Evolutionary conservation across 1,284 basidiomycete species (phyloP).

Genomic region (Peniophora sp.): DNA sequence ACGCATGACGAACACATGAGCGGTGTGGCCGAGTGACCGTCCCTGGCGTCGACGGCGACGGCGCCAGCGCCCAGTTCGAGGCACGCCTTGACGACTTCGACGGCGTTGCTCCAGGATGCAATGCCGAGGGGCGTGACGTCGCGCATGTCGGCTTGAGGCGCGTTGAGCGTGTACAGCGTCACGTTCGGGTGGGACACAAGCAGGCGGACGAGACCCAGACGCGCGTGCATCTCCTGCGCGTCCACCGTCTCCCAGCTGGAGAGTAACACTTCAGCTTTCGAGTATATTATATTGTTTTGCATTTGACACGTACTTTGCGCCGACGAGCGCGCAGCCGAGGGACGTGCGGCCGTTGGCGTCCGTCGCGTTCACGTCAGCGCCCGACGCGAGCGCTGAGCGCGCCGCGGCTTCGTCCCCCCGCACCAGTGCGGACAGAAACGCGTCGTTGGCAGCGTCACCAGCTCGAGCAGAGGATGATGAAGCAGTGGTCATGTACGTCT

Average conservation of each 20-base stretch:
- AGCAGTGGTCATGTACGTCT: background rate
- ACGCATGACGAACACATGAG: slow-evolving; percentile 60
- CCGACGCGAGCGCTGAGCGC: slow-evolving; percentile 41
- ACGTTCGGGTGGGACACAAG: slow-evolving; percentile 46
- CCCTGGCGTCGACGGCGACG: slow-evolving; percentile 64
- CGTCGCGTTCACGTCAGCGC: slow-evolving; percentile 59
- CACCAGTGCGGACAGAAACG: slow-evolving; percentile 46
- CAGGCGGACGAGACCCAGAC: slow-evolving; percentile 45
- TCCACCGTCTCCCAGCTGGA: slow-evolving; percentile 57
- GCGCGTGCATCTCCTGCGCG: slow-evolving; percentile 53
- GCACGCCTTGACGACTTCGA: slow-evolving; percentile 45
- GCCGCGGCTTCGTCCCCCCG: slow-evolving; percentile 48
- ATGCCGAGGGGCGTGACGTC: slow-evolving; percentile 69
- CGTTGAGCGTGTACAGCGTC: slow-evolving; percentile 61
- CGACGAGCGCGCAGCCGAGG: slow-evolving; percentile 59
- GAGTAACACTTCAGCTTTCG: slow-evolving; percentile 10
- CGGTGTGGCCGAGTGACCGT: slow-evolving; percentile 62
- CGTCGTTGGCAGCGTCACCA: slow-evolving; percentile 19
- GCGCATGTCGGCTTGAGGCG: slow-evolving; percentile 53
- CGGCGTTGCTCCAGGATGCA: slow-evolving; percentile 65
- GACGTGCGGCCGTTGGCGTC: slow-evolving; percentile 53
- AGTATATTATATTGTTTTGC: background rate
- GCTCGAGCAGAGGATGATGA: background rate
- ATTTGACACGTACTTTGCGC: slow-evolving; percentile 43
- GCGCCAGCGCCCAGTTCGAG: slow-evolving; percentile 50